Percentiles rank a stretch among this genome's conserved stretches.
Evolutionary conservation across 495 filamentous ascomycete genomes (phyloP).

Genomic region (Tuber indicum): DNA sequence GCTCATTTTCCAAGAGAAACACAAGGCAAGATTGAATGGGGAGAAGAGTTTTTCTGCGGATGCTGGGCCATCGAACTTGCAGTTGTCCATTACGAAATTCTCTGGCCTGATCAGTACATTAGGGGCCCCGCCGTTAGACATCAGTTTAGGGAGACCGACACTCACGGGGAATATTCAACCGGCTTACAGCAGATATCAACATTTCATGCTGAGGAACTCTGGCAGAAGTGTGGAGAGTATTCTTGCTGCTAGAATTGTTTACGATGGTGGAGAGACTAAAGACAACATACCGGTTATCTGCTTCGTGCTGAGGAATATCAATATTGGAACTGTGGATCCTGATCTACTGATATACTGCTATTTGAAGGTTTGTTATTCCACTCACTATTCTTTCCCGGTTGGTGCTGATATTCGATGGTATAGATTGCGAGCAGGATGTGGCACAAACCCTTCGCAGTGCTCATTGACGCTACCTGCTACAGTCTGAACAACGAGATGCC

Average conservation of each 20-base stretch:
- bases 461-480: slow-evolving; percentile 62
- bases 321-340: slow-evolving; percentile 54
- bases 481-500: slow-evolving; percentile 55
- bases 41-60: slow-evolving; percentile 21
- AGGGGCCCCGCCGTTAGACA: slow-evolving; percentile 57
- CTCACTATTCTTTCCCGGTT: neutral
- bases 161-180: slow-evolving; percentile 54
- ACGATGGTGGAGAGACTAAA: slow-evolving; percentile 63
- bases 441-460: slow-evolving; percentile 59
- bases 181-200: slow-evolving; percentile 59
- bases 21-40: slow-evolving; percentile 32
- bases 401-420: slow-evolving; percentile 1
- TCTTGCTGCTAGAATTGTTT: slow-evolving; percentile 55
- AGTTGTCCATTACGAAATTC: slow-evolving; percentile 39
- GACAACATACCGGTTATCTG: slow-evolving; percentile 62
- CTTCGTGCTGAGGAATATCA: slow-evolving; percentile 58
- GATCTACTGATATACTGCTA: slow-evolving; percentile 59
- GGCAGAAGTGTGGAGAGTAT: slow-evolving; percentile 56
- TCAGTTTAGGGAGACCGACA: slow-evolving; percentile 57
- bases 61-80: slow-evolving; percentile 21
- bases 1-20: slow-evolving; percentile 50
- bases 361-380: slow-evolving; percentile 49
- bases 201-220: slow-evolving; percentile 63
- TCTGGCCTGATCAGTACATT: slow-evolving; percentile 54
- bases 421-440: slow-evolving; percentile 60